Conservation (phyloP, 1,139 yeast genomes). For the Pneumocystis carinii region DNA sequence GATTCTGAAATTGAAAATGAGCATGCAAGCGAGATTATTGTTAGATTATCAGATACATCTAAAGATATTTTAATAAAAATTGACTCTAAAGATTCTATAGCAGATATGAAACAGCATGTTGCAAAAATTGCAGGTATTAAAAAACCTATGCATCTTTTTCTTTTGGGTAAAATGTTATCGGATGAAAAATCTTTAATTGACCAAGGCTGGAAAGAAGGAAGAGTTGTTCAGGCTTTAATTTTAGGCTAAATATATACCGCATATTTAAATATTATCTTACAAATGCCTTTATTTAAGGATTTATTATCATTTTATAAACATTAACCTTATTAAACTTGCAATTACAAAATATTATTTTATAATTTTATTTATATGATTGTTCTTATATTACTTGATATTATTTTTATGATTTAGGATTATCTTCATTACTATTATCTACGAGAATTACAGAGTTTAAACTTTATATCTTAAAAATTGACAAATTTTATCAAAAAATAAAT, state of each 20-base stretch:
- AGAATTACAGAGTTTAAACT: too few relatives aligned
- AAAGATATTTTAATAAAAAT: background rate
- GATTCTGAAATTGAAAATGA: background rate
- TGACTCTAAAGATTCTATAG: background rate
- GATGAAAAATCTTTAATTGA: background rate
- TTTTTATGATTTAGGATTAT: too few relatives aligned
- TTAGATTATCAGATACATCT: background rate
- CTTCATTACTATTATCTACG: too few relatives aligned
- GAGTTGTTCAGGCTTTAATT: background rate
- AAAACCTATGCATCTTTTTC: background rate
- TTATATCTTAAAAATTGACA: too few relatives aligned
- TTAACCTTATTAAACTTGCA: too few relatives aligned
- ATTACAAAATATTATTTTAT: too few relatives aligned
- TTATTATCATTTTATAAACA: too few relatives aligned
- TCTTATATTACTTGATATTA: too few relatives aligned
- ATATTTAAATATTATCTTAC: too few relatives aligned
- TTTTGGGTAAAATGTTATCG: background rate
- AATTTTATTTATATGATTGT: too few relatives aligned
- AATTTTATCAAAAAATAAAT: too few relatives aligned
- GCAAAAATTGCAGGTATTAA: background rate
- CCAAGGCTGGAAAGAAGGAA: background rate
- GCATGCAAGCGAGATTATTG: background rate
- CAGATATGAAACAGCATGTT: background rate
- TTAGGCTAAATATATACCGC: background rate
- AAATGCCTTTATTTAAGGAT: background rate